Evolutionary conservation across 2,329 filamentous ascomycete genomes (phyloP).

Genomic region (Neonectria magnoliae): DNA sequence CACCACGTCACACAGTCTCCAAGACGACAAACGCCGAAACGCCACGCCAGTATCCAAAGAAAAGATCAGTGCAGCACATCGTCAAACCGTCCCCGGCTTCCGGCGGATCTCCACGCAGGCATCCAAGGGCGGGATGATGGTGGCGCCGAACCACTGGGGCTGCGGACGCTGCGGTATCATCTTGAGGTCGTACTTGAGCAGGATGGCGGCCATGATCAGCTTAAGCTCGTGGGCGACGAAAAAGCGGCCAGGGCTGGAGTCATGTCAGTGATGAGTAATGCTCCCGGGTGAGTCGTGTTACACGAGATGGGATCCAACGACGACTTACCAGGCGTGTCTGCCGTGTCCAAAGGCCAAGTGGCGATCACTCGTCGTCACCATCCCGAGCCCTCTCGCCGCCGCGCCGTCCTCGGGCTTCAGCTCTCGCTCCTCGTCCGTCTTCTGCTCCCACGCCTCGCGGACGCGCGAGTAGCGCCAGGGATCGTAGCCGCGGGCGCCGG

Average conservation of each 20-base stretch:
- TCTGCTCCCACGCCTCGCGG: conserved; percentile 51
- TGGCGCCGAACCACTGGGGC: conserved; percentile 57
- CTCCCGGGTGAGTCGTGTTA: neutral
- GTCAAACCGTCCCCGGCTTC: conserved; percentile 14
- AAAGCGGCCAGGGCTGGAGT: conserved; percentile 60
- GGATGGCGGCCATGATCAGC: conserved; percentile 60
- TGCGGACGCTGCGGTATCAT: conserved; percentile 51
- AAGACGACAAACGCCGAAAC: neutral
- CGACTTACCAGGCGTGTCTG: conserved; percentile 57
- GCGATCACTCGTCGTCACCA: conserved; percentile 63
- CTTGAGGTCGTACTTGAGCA: conserved; percentile 64
- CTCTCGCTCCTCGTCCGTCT: conserved; percentile 41
- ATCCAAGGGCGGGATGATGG: conserved; percentile 46
- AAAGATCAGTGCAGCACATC: neutral
- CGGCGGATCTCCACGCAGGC: conserved; percentile 42
- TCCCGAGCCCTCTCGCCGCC: conserved; percentile 53
- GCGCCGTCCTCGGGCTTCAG: conserved; percentile 44
- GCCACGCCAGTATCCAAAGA: neutral
- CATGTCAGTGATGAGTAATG: neutral
- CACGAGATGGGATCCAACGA: neutral
- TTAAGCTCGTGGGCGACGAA: conserved; percentile 67
- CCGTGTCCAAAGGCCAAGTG: conserved; percentile 68
- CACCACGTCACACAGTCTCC: neutral
- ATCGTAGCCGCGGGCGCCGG: conserved; percentile 55
- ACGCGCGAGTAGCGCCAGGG: conserved; percentile 59